phyloP scores from a whole-genome alignment of 768 basidiomycete species.

The Hygrophoropsis aurantiaca region DNA sequence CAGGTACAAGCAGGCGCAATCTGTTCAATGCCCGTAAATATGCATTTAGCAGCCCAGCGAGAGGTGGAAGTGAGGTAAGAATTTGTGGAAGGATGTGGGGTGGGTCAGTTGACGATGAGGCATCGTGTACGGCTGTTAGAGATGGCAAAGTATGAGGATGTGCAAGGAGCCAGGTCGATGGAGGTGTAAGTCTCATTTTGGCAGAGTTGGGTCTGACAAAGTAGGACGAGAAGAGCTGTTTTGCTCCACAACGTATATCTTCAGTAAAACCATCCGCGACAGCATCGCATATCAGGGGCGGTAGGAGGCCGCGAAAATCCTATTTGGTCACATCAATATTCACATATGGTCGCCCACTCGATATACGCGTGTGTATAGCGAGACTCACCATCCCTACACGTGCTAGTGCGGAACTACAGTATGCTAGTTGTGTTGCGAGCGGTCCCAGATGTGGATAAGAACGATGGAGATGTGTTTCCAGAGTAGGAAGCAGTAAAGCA shows the following conservation, averaged over 20 bases:
- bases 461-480: conserved; percentile 60
- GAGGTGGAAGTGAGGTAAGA: conserved; percentile 70
- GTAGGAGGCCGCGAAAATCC: conserved; percentile 72
- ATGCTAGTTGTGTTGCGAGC: conserved; percentile 92
- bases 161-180: conserved; percentile 53
- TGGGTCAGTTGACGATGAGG: conserved; percentile 27
- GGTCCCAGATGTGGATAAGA: conserved; percentile 64
- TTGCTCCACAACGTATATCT: conserved; percentile 34
- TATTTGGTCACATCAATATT: conserved; percentile 8
- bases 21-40: conserved; percentile 75
- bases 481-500: conserved; percentile 62
- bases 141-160: conserved; percentile 32
- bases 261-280: conserved; percentile 55
- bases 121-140: conserved; percentile 11
- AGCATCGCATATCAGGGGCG: conserved; percentile 63
- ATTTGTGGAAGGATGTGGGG: conserved; percentile 70
- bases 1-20: conserved; percentile 77
- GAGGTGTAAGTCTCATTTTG: conserved; percentile 24
- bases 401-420: conserved; percentile 89
- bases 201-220: background rate
- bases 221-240: conserved; percentile 25
- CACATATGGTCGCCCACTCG: too few relatives aligned
- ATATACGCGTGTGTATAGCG: background rate
- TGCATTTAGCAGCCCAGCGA: conserved; percentile 73
- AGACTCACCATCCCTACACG: conserved; percentile 74